Base-by-base conservation (phyloP, 768 basidiomycete genomes). In the Obba rivulosa region DNA sequence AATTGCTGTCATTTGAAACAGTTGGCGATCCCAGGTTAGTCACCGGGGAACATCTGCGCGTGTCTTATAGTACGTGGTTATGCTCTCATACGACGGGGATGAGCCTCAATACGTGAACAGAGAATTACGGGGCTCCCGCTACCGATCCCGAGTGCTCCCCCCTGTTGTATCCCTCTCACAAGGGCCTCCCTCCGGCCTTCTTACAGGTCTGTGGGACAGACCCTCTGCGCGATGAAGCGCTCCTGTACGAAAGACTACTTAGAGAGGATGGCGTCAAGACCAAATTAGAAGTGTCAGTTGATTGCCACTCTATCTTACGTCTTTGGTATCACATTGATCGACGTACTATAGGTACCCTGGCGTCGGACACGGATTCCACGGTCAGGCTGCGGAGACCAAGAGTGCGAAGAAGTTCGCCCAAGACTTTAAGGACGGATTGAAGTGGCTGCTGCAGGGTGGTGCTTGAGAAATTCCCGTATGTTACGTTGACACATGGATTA, bases 181-280 rank as follows among this genome's bases (percentile, higher is more conserved):
- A 36, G 13, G 57, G 52, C 8, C 45, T 65, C 7, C 52, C 64
- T 0, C 57, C 57, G 3, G 50, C 54, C 20, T 63, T 55, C 44
- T 48, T 65, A 14, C 63, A 63, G 31, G 51, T 59, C n/a, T 35
- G 43, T 38, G 62, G 60, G 2, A 28, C 50, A 13, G 63, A 66
- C 41, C 56, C 58, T 7, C 37, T 64, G 23, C 54, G 64, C 20
- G 65, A 66, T 41, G 65, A 66, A 28, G 63, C 54, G 2, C 23
- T 61, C 10, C 41, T 63, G 4, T 66, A 63, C 43, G 63, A 56
- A 31, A 50, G 54, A 34, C 25, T 56, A 3, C 49, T 65, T 11
- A 48, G 55, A 8, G 58, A 63, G 31, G 48, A 47, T 7, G 56
- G 60, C 0, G 61, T 62, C 1, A 20, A 47, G 25, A 59, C 57